Conservation (phyloP, 2,329 filamentous ascomycete species). For the Penicillium nordicum region DNA sequence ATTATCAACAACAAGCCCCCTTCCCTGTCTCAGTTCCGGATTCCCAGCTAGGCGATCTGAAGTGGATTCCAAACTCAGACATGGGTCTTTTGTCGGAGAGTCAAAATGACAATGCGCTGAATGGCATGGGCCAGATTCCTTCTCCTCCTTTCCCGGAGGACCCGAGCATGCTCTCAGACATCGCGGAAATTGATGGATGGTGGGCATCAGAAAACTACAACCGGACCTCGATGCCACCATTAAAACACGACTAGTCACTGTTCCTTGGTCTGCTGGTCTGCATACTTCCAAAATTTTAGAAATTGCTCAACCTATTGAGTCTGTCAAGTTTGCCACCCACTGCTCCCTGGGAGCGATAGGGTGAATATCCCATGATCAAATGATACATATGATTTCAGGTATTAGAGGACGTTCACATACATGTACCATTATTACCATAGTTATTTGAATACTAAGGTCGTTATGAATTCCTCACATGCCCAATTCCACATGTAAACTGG, state of each 20-base stretch:
- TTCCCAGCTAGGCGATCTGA: constrained; percentile 23
- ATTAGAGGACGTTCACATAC: background rate
- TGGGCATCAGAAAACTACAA: constrained; percentile 24
- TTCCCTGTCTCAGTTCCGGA: constrained; percentile 5
- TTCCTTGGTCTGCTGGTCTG: background rate
- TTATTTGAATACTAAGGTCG: too few species aligned
- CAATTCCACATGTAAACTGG: background rate
- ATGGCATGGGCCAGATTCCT: constrained; percentile 5
- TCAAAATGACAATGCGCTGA: constrained; percentile 9
- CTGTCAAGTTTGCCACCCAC: background rate
- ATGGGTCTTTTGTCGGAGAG: constrained; percentile 25
- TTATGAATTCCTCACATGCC: background rate
- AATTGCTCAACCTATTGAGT: background rate
- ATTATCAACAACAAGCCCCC: constrained; percentile 7
- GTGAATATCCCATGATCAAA: background rate
- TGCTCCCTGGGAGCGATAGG: background rate
- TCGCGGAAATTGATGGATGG: constrained; percentile 33
- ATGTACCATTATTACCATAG: background rate
- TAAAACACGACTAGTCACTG: background rate
- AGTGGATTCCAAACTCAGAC: constrained; percentile 31
- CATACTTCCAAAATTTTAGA: too few species aligned
- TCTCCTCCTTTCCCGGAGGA: constrained; percentile 14
- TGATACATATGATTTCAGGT: background rate
- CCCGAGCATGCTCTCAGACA: constrained; percentile 18
- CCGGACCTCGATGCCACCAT: background rate